Evolutionary conservation across 257 asterid genomes (phyloP).

Genomic region (Petunia axillaris): DNA sequence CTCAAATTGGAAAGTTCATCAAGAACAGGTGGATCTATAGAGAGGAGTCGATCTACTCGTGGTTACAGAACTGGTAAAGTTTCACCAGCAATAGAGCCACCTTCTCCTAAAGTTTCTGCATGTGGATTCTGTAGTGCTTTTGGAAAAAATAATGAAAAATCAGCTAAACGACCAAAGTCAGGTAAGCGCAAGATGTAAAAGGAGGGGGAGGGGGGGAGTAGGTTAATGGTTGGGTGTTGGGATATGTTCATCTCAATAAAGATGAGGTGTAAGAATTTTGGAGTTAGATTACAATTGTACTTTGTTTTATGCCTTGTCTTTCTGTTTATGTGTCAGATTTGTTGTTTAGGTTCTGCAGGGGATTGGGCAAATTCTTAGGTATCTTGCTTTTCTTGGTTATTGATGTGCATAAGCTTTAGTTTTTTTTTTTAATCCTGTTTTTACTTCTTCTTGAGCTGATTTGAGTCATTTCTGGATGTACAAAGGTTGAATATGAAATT

Average conservation of each 20-base stretch:
- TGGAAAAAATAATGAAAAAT: constrained; percentile 38
- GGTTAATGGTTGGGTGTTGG: constrained; percentile 23
- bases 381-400: constrained; percentile 22
- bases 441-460: background rate
- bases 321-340: background rate
- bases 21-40: constrained; percentile 47
- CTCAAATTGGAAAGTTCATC: constrained; percentile 24
- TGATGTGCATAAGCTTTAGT: constrained; percentile 32
- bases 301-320: constrained; percentile 10
- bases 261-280: constrained; percentile 42
- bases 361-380: background rate
- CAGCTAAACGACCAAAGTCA: constrained; percentile 41
- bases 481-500: constrained; percentile 9
- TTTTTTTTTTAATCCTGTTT: background rate
- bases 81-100: constrained; percentile 55
- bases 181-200: constrained; percentile 44
- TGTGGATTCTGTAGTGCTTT: constrained; percentile 59
- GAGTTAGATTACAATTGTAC: constrained; percentile 29
- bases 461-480: constrained; percentile 1
- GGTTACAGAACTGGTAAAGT: constrained; percentile 52
- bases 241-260: constrained; percentile 26
- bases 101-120: constrained; percentile 57
- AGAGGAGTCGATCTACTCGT: constrained; percentile 50
- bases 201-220: too few species aligned
- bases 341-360: background rate